phyloP scores from a whole-genome alignment of 2,329 filamentous ascomycete genomes.

The Diaporthe sp. region DNA sequence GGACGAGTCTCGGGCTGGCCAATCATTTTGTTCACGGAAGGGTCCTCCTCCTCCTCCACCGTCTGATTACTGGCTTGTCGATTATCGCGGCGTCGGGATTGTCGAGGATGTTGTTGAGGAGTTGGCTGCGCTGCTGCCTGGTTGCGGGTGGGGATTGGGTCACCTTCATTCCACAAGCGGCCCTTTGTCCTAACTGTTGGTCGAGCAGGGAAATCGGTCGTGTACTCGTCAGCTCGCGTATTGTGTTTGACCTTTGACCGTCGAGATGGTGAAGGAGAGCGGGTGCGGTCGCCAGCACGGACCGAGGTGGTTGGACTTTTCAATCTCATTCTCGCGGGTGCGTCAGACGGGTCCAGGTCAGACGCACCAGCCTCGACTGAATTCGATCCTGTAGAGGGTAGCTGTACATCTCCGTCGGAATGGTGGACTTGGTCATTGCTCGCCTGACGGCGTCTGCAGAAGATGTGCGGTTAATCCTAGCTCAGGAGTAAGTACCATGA shows the following conservation, averaged over 20 bases:
- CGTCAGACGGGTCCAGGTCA: too few relatives aligned
- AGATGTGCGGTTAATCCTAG: too few relatives aligned
- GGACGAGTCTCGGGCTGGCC: conserved; percentile 73
- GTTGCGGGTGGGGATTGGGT: conserved; percentile 10
- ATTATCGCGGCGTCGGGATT: not conserved
- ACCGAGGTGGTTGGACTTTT: too few relatives aligned
- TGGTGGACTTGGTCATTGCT: too few relatives aligned
- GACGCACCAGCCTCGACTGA: too few relatives aligned
- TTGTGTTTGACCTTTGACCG: not conserved
- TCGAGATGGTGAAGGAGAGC: too few relatives aligned
- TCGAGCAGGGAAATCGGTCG: conserved; percentile 15
- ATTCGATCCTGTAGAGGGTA: too few relatives aligned
- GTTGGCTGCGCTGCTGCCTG: conserved; percentile 4
- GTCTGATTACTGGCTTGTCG: not conserved
- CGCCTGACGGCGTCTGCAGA: too few relatives aligned
- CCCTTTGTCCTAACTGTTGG: conserved; percentile 20
- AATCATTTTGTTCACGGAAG: conserved; percentile 42
- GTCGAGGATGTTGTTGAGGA: not conserved
- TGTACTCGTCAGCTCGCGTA: conserved; percentile 2
- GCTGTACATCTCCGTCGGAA: too few relatives aligned
- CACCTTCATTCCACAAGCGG: conserved; percentile 31
- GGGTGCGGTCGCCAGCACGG: not conserved
- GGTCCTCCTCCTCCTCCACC: conserved; percentile 42
- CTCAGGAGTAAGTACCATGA: too few relatives aligned
- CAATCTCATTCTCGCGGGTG: too few relatives aligned